Evolutionary conservation across 352 stramenopile genomes (phyloP), one percentile per base, ranked within the genome.

Genomic region (Pythium myriotylum): DNA sequence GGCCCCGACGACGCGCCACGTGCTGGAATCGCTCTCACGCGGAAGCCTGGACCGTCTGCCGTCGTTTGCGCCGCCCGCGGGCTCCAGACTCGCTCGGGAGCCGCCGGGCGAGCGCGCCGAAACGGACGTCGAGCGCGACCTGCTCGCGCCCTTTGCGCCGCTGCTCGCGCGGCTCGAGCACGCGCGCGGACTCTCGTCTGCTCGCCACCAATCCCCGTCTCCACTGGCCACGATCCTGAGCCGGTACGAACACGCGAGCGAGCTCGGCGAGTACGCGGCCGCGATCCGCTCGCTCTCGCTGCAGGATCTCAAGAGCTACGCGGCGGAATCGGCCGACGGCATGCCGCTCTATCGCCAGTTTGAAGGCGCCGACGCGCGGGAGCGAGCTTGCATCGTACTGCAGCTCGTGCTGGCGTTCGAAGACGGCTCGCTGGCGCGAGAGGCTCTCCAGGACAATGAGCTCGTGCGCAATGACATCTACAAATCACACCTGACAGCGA

Each of bases 381-480:
- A 76, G 1, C 52, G 72, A 66, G 67, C 68, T 19, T 63, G 59
- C 19, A 68, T 89, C 17, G 68, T 84, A 24, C 50, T 89, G 14
- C 46, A 84, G 27, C 29, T 76, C 47, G 51, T 61, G 17, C 54
- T 67, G 9, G 43, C 53, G 40, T 53, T 57, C 49, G 40, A 22
- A 13, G 46, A 32, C 19, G 26, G 54, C 41, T 19, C 45, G 24
- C 4, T 45, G 14, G 24, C 49, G 12, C 27, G 16, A 6, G 43
- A 43, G 4, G 19, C 57, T 52, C 39, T 59, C 20, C 23, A 43
- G 19, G 67, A 61, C 24, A 79, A 74, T 48, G 80, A 89, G 47
- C 63, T 89, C 9, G 77, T 89, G 42, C 52, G 69, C 29, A 78
- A 77, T 42, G 64, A 72, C 33, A 82, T 89, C 52, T 89, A 87